Evolutionary conservation across 108 stramenopile genomes (phyloP), one percentile per base, ranked within the genome.

Genomic region (Skeletonema grethae): DNA sequence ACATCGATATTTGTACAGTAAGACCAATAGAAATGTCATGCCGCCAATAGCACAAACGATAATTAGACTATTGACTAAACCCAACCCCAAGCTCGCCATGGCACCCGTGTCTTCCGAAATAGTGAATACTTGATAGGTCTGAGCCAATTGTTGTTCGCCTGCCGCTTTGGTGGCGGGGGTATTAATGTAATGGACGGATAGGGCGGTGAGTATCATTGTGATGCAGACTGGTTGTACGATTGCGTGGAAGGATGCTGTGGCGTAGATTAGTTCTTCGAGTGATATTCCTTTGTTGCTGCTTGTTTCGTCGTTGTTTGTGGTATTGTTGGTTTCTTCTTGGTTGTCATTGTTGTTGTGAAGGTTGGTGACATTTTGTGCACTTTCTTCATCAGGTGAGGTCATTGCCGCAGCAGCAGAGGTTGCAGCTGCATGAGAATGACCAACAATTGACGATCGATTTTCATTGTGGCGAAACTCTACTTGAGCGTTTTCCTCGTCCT

Each of bases 1-100:
- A 76, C 93, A 96, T 61, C 87, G 66, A 31, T 82, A 95, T 65
- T 97, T 95, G 88, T 97, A 97, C 53, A 95, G 66, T 12, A 95
- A 24, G 1, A 97, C 98, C 46, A 99, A 82, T 4, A 95, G 69
- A 78, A 97, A 96, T 15, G 98, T 98, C 79, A 95, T 92, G 31
- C 67, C 86, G 12, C 84, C 81, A 67, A 99, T 88, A 12, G 87
- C 91, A 15, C 67, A 70, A 7, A 99, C 90, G 61, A 99, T 99
- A 30, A 97, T 86, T 20, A 98, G 63, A n/a, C 91, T 86, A 73
- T 99, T 99, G 31, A 93, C 61, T n/a, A 97, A 48, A 15, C 89
- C 85, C 28, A 83, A 75, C 48, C 90, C 92, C 20, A 95, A 41
- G 16, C 84, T 84, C 30, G 88, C 73, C 22, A 72, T 86, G 20